Evolutionary conservation across 257 asterid genomes (phyloP).

Genomic region (Salvia splendens): DNA sequence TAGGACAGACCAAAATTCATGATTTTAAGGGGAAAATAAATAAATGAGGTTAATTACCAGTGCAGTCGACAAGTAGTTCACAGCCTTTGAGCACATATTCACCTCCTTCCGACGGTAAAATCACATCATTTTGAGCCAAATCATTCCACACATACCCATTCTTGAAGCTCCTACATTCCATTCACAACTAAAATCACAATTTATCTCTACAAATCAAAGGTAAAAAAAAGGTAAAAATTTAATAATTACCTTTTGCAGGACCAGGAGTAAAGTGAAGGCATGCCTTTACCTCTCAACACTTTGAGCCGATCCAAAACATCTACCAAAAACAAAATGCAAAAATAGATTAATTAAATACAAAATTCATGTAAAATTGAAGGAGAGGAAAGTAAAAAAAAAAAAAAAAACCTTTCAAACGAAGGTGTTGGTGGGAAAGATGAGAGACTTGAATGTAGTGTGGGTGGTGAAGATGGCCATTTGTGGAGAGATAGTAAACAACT

Average conservation of each 20-base stretch:
- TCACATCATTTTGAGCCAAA: slow-evolving; percentile 61
- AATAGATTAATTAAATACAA: neutral
- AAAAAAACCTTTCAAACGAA: slow-evolving; percentile 65
- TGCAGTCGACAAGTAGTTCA: slow-evolving; percentile 50
- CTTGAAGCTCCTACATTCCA: slow-evolving; percentile 68
- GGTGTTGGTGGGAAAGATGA: slow-evolving; percentile 67
- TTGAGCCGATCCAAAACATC: slow-evolving; percentile 76
- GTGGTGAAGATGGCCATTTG: slow-evolving; percentile 86
- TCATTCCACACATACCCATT: slow-evolving; percentile 96
- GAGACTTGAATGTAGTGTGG: slow-evolving; percentile 81
- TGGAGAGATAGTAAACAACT: slow-evolving; percentile 76
- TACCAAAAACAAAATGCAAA: slow-evolving; percentile 22
- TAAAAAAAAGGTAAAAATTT: neutral
- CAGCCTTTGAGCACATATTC: slow-evolving; percentile 92
- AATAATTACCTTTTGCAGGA: slow-evolving; percentile 73
- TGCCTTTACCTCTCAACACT: slow-evolving; percentile 73
- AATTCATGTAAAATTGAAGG: too few relatives aligned
- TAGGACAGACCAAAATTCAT: too few relatives aligned
- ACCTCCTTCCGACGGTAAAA: slow-evolving; percentile 76
- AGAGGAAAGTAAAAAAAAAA: neutral
- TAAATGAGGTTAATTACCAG: slow-evolving; percentile 33
- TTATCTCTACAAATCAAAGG: too few relatives aligned
- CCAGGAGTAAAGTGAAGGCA: slow-evolving; percentile 94
- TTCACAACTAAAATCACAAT: neutral
- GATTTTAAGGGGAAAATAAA: too few relatives aligned